Evolutionary conservation across 331 rosid species (phyloP).

Genomic region (Saraca asoca): DNA sequence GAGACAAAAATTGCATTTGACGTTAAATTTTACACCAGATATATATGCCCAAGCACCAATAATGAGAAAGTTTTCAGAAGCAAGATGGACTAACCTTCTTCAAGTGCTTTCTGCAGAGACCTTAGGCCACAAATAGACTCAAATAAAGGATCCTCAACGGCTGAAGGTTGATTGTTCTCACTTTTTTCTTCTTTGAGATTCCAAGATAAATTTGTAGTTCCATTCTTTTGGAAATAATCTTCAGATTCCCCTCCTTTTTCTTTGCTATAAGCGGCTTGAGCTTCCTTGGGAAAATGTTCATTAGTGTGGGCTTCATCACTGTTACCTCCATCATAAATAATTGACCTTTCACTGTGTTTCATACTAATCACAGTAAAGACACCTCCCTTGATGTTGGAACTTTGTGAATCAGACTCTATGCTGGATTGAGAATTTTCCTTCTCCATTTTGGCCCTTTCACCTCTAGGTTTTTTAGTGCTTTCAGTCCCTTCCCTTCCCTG

Average conservation of each 20-base stretch:
- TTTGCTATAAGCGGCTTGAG: slow-evolving; percentile 51
- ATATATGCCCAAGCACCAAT: too few relatives aligned
- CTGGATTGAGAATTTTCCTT: slow-evolving; percentile 79
- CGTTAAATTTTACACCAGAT: too few relatives aligned
- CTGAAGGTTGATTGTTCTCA: slow-evolving; percentile 47
- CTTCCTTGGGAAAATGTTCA: slow-evolving; percentile 58
- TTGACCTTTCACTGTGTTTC: slow-evolving; percentile 53
- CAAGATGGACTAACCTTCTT: slow-evolving; percentile 59
- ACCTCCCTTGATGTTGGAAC: slow-evolving; percentile 67
- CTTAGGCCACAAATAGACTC: slow-evolving; percentile 66
- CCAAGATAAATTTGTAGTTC: slow-evolving; percentile 54
- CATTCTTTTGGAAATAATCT: slow-evolving; percentile 51
- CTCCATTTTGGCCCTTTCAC: slow-evolving; percentile 61
- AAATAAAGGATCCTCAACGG: slow-evolving; percentile 61
- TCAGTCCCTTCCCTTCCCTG: slow-evolving; percentile 61
- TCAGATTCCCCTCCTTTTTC: slow-evolving; percentile 54
- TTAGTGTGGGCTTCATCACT: slow-evolving; percentile 57
- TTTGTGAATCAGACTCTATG: slow-evolving; percentile 84
- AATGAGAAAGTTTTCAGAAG: slow-evolving; percentile 5
- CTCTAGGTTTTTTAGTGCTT: slow-evolving; percentile 67
- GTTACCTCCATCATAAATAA: slow-evolving; percentile 52
- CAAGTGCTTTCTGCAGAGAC: slow-evolving; percentile 77
- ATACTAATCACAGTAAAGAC: slow-evolving; percentile 48
- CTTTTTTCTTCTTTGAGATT: slow-evolving; percentile 52
- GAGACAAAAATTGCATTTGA: too few relatives aligned